Evolutionary conservation across 345 rosid genomes (phyloP).

Genomic region (Murraya koenigii): DNA sequence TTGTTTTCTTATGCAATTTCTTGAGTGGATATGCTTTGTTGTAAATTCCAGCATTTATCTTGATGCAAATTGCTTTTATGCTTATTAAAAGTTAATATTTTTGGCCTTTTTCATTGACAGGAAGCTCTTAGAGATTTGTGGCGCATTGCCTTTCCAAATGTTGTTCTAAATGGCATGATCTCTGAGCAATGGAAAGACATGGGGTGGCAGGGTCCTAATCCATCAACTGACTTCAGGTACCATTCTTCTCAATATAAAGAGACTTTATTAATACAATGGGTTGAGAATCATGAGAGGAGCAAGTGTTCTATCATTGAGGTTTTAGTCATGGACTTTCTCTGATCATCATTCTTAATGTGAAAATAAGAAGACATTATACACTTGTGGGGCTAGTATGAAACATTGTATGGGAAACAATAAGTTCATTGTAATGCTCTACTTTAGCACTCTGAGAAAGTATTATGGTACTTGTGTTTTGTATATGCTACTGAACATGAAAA

Average conservation of each 20-base stretch:
- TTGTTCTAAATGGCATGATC: slow-evolving; percentile 59
- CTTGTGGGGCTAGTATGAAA: neutral
- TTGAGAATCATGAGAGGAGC: neutral
- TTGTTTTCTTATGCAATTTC: neutral
- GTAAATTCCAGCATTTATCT: neutral
- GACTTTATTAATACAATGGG: neutral
- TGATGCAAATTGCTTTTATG: neutral
- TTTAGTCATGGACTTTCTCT: neutral
- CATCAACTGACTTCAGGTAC: slow-evolving; percentile 96
- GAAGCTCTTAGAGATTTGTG: slow-evolving; percentile 84
- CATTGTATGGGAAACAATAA: neutral
- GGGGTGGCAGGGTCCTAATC: slow-evolving; percentile 99
- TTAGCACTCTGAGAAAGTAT: neutral
- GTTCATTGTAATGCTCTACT: neutral
- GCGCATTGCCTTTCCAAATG: slow-evolving; percentile 70
- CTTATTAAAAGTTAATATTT: neutral
- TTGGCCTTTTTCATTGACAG: slow-evolving; percentile 35
- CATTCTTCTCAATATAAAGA: neutral
- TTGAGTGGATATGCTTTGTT: neutral
- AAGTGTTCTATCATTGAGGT: neutral
- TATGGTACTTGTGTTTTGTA: neutral
- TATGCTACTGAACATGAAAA: neutral
- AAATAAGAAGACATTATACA: neutral
- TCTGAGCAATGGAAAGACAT: slow-evolving; percentile 98
- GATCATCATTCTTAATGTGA: neutral